Evolutionary conservation across 495 filamentous ascomycete genomes (phyloP), one percentile per base, ranked within the genome.

Genomic region (Neurospora sp.): DNA sequence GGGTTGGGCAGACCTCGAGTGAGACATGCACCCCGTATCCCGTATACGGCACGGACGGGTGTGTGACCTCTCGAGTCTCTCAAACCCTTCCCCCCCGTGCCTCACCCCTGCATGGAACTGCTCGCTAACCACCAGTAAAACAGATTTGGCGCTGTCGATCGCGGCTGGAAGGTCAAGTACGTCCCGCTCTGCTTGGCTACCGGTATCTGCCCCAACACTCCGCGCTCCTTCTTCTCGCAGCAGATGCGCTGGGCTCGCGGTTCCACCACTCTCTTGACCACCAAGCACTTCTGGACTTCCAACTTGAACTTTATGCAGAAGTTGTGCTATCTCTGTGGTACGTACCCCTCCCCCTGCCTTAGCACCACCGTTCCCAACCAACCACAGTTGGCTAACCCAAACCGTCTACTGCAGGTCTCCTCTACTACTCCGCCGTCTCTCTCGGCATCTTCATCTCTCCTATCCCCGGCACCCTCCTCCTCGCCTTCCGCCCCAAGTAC

Each of bases 111-210:
- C 53, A 65, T 65, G 1, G 53, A 37, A 65, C 2, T 35, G 3
- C 31, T 65, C 31, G 53, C 35, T 69, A 44, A 68, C 27, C 14
- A 4, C 27, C 20, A 31, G 41, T 27, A 3, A 22, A 3, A 10
- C 40, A 79, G 78, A 22, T 80, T 80, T 40, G 78, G 73, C 10
- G 78, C 78, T 12, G 78, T 78, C 31, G 78, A 80, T 65, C 76
- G 78, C 42, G 78, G 78, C 44, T 80, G 78, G 78, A 80, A 79
- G 69, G 78, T 80, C 76, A 79, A 79, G 70, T 80, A 80, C 38
- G 74, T 80, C 2, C 78, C 78, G 41, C 70, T 80, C 10, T 79
- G 77, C 35, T 69, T 80, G 74, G 78, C 78, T 0, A 79, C 78
- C 20, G 78, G 78, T 20, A 79, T 79, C 73, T 79, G 78, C 71